phyloP scores from a whole-genome alignment of 345 rosid species.

The Rhizophora apiculata region DNA sequence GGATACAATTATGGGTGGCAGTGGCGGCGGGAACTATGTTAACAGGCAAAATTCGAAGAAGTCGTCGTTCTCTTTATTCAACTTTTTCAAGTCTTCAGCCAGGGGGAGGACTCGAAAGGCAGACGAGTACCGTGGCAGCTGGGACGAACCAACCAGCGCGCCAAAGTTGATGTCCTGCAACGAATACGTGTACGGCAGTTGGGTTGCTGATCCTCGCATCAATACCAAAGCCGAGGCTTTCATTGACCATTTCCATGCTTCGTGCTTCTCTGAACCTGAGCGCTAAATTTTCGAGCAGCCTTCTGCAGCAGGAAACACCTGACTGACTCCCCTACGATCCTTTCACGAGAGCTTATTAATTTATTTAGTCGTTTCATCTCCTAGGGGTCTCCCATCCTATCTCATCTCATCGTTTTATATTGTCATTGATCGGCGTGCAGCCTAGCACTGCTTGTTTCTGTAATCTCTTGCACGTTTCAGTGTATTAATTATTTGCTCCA shows the following conservation, averaged over 20 bases:
- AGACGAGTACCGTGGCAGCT: not conserved
- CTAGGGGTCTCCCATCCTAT: no score
- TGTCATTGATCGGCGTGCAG: no score
- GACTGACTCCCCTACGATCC: not conserved
- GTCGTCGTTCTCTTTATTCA: constrained; percentile 27
- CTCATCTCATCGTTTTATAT: no score
- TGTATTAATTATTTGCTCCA: no score
- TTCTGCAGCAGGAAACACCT: constrained; percentile 2
- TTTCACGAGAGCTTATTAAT: no score
- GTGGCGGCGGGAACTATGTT: not conserved
- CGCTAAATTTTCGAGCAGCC: constrained; percentile 24
- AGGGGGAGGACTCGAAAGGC: constrained; percentile 24
- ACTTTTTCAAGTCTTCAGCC: constrained; percentile 31
- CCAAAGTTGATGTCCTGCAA: constrained; percentile 34
- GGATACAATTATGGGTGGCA: constrained; percentile 34
- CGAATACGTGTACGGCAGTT: constrained; percentile 34
- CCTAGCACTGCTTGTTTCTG: no score
- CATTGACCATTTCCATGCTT: constrained; percentile 51
- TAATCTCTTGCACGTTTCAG: no score
- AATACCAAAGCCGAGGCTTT: constrained; percentile 42
- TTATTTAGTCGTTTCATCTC: no score
- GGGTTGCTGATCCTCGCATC: constrained; percentile 47
- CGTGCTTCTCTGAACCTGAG: constrained; percentile 44
- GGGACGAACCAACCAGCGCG: constrained; percentile 10
- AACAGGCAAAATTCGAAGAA: constrained; percentile 20